Base-by-base conservation (phyloP, 148 eudicot genomes). In the Amaranthus hypochondriacus region DNA sequence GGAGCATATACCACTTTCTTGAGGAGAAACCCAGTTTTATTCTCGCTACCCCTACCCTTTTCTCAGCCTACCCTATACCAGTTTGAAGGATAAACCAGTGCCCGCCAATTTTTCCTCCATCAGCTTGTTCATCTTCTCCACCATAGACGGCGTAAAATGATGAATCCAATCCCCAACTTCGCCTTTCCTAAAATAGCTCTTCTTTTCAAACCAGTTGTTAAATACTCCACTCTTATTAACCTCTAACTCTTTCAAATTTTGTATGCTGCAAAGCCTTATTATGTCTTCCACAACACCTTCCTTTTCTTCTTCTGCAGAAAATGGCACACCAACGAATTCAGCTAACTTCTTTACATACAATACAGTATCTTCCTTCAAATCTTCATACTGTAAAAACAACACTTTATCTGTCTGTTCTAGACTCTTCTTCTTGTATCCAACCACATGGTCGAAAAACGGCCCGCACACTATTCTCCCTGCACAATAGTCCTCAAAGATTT, bases 341-440 rank as follows among this genome's bases (percentile, higher is more conserved):
- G 39, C 39, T 28, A 28, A 28, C 39, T 28, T 28, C 39, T 28
- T 28, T 28, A 28, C 39, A 28, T 75, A 49, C 14, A 73, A 62
- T 81, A 75, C 64, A 85, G 47, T 50, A 21, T 81, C 65, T 42
- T 64, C 75, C 69, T 86, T 82, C 73, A 84, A 21, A 6, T 87
- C 90, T 77, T 85, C 88, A 28, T 82, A 84, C 68, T 72, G 78
- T 49, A 87, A n/a, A 48, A 84, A 84, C 61, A 84, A 48, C 8
- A 84, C 85, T 73, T 85, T 83, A 9, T 77, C 2, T 0, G 84
- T 82, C 8, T 48, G 64, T 69, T 69, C 78, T 64, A 66, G 47
- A 66, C 85, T 81, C 64, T 77, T 67, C 4, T 56, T 63, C 86
- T 82, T 81, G 42, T 77, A 77, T 7, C 82, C 83, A 42, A 79